Conservation (phyloP, 1,139 yeast genomes). For the Hanseniaspora sp. region DNA sequence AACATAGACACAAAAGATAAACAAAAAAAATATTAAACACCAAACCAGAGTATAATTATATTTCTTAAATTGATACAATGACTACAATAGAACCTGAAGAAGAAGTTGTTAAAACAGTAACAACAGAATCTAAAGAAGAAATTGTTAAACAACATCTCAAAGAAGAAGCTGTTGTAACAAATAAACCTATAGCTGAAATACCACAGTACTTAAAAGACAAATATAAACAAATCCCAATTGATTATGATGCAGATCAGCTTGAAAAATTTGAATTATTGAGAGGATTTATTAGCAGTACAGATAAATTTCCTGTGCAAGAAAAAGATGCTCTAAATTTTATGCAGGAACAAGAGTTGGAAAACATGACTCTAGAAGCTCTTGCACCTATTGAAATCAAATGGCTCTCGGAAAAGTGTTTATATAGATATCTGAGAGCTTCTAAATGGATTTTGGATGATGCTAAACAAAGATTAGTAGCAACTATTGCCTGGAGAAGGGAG, state of each 20-base stretch:
- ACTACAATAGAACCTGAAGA: too few relatives aligned
- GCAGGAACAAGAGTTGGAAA: background rate
- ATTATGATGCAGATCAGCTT: background rate
- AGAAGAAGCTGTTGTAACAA: background rate
- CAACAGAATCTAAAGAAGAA: too few relatives aligned
- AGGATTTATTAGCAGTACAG: background rate
- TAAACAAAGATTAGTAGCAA: constrained; percentile 58
- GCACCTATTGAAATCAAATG: constrained; percentile 65
- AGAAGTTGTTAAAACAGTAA: too few relatives aligned
- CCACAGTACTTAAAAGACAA: background rate
- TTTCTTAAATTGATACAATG: too few relatives aligned
- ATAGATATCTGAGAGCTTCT: constrained; percentile 80
- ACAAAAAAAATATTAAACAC: too few relatives aligned
- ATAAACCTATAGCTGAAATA: background rate
- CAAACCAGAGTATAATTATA: too few relatives aligned
- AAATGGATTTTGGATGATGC: constrained; percentile 72
- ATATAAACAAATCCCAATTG: background rate
- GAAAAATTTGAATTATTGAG: constrained; percentile 16
- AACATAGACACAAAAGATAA: too few relatives aligned
- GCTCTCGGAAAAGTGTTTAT: constrained; percentile 79
- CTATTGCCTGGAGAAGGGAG: constrained; percentile 83
- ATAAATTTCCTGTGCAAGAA: background rate
- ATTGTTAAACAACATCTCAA: too few relatives aligned
- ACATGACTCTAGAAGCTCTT: constrained; percentile 30
- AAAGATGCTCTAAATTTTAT: constrained; percentile 13